Base-by-base conservation (phyloP, 1,284 basidiomycete genomes). In the Apiotrichum veenhuisii region DNA sequence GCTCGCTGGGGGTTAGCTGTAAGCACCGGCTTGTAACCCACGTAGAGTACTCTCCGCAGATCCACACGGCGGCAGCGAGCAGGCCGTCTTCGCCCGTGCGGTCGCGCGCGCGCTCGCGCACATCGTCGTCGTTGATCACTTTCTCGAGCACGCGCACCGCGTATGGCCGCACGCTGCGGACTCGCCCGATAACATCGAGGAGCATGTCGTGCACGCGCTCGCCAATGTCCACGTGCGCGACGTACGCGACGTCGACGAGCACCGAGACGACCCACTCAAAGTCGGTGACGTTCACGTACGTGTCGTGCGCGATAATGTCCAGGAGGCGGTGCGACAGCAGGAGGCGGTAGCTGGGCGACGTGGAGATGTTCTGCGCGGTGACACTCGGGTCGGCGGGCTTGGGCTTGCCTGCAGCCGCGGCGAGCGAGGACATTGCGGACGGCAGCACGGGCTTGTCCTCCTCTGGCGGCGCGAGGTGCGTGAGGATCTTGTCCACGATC, bases 211-310 rank as follows among this genome's bases (percentile, higher is more conserved):
- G 82, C 58, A 96, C 86, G 65, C 86, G 82, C 0, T 77, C 65
- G 0, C 91, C 91, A 34, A 95, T 80, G 66, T 87, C 80, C 54
- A 86, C 89, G 42, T 84, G 84, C 44, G 88, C 87, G 44, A 97
- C 82, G 70, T 92, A 90, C 0, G 89, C 85, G 2, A 98, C 82
- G 66, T 96, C 91, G 45, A 96, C 83, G 25, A 97, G 84, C 3
- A 94, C 90, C 10, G 93, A 95, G 26, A 98, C 80, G 71, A 92
- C 96, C 96, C 96, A 99, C 68, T 94, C 88, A 70, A 98, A 97
- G 76, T 98, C 92, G 38, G 82, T 82, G 37, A 99, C 83, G 68
- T 94, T 88, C 53, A 86, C 85, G 68, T 96, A 98, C 9, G 87
- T 87, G 55, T 88, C 85, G 58, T 84, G 82, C 7, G 88, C 86